These are phyloP conservation scores for Fusarium brachygibbosum DNA, from an alignment of 2,329 filamentous ascomycete species.

Conservation along the genomic window DNA sequence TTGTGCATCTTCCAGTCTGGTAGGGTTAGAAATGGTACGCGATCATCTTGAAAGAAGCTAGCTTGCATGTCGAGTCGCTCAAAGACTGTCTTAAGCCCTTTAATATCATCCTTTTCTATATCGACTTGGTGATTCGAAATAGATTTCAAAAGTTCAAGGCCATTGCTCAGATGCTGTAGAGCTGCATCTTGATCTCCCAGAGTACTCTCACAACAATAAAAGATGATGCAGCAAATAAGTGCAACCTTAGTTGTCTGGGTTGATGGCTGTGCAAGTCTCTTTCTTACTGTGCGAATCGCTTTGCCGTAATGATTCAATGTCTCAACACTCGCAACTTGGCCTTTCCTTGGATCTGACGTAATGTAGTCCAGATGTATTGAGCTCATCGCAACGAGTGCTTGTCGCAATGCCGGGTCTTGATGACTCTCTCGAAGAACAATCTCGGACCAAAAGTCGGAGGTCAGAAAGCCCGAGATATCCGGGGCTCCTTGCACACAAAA, in stretches of 20 bases:
- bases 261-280: background rate
- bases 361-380: conserved; percentile 19
- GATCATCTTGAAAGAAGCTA: conserved; percentile 36
- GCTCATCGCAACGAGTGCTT: conserved; percentile 23
- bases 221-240: conserved; percentile 17
- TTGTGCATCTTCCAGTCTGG: background rate
- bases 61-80: conserved; percentile 37
- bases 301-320: background rate
- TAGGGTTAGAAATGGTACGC: conserved; percentile 16
- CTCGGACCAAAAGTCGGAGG: conserved; percentile 17
- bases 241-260: background rate
- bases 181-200: conserved; percentile 5
- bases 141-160: background rate
- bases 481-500: conserved; percentile 17
- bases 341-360: background rate
- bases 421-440: conserved; percentile 14
- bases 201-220: conserved; percentile 23
- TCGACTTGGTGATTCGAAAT: background rate
- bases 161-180: conserved; percentile 14
- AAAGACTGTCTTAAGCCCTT: background rate
- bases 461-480: conserved; percentile 19
- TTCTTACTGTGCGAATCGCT: conserved; percentile 7
- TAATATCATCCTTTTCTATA: background rate
- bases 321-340: background rate
- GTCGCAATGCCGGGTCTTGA: conserved; percentile 8